Base-by-base conservation (phyloP, 192 early-diverging fungal species). In the Diversispora eburnea region DNA sequence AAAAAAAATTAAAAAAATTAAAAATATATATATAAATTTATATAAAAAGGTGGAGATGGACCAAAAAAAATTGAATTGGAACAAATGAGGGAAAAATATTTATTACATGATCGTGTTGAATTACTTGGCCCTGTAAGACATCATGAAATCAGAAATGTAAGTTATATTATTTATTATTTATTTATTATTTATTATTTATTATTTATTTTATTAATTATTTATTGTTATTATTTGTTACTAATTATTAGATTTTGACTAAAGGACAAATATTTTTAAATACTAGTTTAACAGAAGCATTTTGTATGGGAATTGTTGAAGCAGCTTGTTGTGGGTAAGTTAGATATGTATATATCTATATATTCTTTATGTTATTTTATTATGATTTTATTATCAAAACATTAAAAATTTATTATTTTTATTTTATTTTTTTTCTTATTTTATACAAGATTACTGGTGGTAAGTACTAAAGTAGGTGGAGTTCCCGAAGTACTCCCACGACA, bases 211-310 rank as follows among this genome's bases (percentile, higher is more conserved):
- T 65, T 22, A 19, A 33, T 41, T 1, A 8, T 2, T 4, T 52
- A 10, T 52, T 52, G 17, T 17, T 4, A 52, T 67, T 19, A 20
- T 51, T 48, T 43, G 9, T 87, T 54, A 25, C 42, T 55, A 49
- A 20, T 15, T 33, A 12, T 55, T 65, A 80, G 81, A 76, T 79
- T 25, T 83, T 99, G 19, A 88, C 93, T 10, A 89, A 94, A 63
- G 97, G 97, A 12, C 89, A 97, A 67, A 96, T 99, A 13, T 99
- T 96, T 75, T 79, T 99, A 39, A 99, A 99, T 76, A 98, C 97
- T 39, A 95, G 93, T 52, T 83, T 98, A 79, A 99, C 96, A 2
- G 97, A 99, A 75, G 97, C 97, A 6, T 99, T 99, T 75, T 97
- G 97, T 76, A 99, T 97, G 58, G 95, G 93, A 5, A 98, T 99